These are phyloP conservation scores for Saccharomycopsis crataegensis DNA, from an alignment of 1,139 yeast genomes.

Conservation along the genomic window DNA sequence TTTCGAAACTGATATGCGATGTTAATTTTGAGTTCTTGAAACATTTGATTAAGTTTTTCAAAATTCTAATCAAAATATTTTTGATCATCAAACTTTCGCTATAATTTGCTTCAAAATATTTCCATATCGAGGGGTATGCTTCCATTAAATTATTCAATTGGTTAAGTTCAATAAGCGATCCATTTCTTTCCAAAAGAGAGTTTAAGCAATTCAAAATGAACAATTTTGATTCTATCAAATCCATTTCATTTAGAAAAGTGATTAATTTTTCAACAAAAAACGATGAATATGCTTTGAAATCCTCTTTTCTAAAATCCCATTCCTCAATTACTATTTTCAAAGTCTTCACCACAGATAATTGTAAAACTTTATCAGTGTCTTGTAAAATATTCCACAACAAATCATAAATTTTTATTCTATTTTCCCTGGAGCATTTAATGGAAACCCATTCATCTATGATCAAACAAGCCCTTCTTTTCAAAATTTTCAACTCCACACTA, in stretches of 20 bases:
- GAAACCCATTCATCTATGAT: slow-evolving; percentile 77
- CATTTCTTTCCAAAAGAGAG: slow-evolving; percentile 12
- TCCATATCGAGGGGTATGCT: slow-evolving; percentile 73
- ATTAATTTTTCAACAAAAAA: slow-evolving; percentile 44
- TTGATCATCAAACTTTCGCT: slow-evolving; percentile 61
- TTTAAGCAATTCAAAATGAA: slow-evolving; percentile 43
- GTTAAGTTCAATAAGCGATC: slow-evolving; percentile 45
- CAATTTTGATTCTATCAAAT: slow-evolving; percentile 66
- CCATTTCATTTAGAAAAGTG: slow-evolving; percentile 39
- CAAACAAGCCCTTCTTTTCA: slow-evolving; percentile 70
- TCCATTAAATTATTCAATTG: slow-evolving; percentile 48
- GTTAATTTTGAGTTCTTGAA: slow-evolving; percentile 55
- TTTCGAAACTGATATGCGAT: slow-evolving; percentile 59
- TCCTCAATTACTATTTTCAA: slow-evolving; percentile 46
- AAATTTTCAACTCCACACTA: slow-evolving; percentile 45
- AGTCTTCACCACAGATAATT: slow-evolving; percentile 57
- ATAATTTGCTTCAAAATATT: slow-evolving; percentile 37
- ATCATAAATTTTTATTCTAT: slow-evolving; percentile 53
- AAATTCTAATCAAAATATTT: slow-evolving; percentile 61
- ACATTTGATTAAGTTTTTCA: slow-evolving; percentile 59
- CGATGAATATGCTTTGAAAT: slow-evolving; percentile 52
- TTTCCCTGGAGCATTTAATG: slow-evolving; percentile 52
- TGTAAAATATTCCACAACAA: slow-evolving; percentile 39
- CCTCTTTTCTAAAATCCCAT: slow-evolving; percentile 71
- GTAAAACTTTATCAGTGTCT: slow-evolving; percentile 28